These are phyloP conservation scores for Penicillium digitatum DNA, from an alignment of 2,329 filamentous ascomycete genomes.

Conservation along the genomic window DNA sequence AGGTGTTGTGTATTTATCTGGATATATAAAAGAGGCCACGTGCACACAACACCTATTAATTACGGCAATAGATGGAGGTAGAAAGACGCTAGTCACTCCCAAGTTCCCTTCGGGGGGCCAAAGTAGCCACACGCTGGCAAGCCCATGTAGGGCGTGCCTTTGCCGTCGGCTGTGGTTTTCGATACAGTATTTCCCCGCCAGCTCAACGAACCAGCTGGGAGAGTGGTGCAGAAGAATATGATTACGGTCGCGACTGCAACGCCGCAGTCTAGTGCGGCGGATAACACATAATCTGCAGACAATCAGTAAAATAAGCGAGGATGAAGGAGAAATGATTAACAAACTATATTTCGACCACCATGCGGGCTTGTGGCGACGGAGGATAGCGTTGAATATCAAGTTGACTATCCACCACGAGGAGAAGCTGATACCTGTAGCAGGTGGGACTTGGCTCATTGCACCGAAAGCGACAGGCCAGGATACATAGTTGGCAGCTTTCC, in stretches of 20 bases:
- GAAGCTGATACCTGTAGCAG: conserved; percentile 66
- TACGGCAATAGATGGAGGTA: neutral
- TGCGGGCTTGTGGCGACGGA: conserved; percentile 43
- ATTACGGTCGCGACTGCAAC: conserved; percentile 43
- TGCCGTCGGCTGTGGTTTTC: conserved; percentile 40
- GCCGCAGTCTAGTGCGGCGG: conserved; percentile 43
- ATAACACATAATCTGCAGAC: conserved; percentile 40
- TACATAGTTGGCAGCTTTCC: conserved; percentile 62
- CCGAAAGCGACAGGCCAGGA: conserved; percentile 66
- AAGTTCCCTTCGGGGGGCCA: conserved; percentile 27
- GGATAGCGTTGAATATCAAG: conserved; percentile 45
- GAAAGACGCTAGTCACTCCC: conserved; percentile 18
- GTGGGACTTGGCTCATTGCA: conserved; percentile 61
- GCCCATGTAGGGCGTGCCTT: conserved; percentile 35
- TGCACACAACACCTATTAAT: neutral
- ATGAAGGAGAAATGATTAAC: conserved; percentile 6
- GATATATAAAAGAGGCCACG: neutral
- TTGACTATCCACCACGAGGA: conserved; percentile 60
- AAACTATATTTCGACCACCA: conserved; percentile 50
- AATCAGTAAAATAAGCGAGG: conserved; percentile 7
- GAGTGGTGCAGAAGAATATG: conserved; percentile 45
- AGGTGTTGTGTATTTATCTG: no score
- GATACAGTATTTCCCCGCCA: conserved; percentile 46
- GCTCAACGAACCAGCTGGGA: conserved; percentile 36
- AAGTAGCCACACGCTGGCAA: conserved; percentile 30